Conservation (phyloP, 805 yeast species). For the Yarrowia divulgata region DNA sequence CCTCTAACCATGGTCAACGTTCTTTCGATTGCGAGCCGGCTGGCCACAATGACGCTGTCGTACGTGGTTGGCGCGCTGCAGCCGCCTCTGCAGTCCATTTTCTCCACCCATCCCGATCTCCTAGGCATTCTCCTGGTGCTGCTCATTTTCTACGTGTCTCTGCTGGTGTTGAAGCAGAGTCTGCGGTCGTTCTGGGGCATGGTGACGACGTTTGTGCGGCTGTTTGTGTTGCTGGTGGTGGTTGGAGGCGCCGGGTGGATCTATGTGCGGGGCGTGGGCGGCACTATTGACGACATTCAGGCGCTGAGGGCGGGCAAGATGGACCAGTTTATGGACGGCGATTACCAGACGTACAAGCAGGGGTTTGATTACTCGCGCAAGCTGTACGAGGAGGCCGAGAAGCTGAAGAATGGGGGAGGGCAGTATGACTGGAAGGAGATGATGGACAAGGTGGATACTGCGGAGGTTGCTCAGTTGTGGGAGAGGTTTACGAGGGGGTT, state of each 20-base stretch:
- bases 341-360: constrained; percentile 21
- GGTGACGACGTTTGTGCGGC: constrained; percentile 33
- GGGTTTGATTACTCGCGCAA: constrained; percentile 33
- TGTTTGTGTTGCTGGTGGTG: constrained; percentile 42
- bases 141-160: constrained; percentile 29
- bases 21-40: constrained; percentile 12
- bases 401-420: constrained; percentile 8
- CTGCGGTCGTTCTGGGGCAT: constrained; percentile 30
- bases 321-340: constrained; percentile 33
- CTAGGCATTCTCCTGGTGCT: constrained; percentile 32
- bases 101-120: constrained; percentile 37
- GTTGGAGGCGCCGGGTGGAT: constrained; percentile 26
- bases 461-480: constrained; percentile 28
- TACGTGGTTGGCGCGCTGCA: constrained; percentile 22
- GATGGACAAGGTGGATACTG: constrained; percentile 27
- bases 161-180: constrained; percentile 15
- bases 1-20: constrained; percentile 10
- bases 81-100: constrained; percentile 27
- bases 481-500: constrained; percentile 26
- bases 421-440: constrained; percentile 24
- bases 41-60: constrained; percentile 31
- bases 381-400: constrained; percentile 39
- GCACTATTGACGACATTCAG: constrained; percentile 20
- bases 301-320: constrained; percentile 8
- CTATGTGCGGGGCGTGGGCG: constrained; percentile 32